A percentile compares a stretch with the other conserved stretches of the same genome.
These are phyloP conservation scores for Cladochytrium replicatum DNA, from an alignment of 192 early-diverging fungal species.

Conservation along the genomic window DNA sequence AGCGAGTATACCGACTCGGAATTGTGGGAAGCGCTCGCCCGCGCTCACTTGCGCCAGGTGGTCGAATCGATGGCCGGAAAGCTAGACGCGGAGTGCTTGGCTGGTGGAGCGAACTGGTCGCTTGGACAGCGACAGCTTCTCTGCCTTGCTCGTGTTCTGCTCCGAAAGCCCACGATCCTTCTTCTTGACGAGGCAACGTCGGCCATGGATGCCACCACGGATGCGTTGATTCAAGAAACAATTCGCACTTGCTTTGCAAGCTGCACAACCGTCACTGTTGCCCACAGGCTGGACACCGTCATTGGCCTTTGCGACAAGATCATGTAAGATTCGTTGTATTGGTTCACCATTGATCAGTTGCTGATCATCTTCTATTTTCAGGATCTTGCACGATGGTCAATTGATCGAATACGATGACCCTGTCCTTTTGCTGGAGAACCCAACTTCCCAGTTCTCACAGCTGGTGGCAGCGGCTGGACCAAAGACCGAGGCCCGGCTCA, in stretches of 20 bases:
- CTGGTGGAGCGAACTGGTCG: constrained; percentile 77
- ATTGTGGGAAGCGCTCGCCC: constrained; percentile 58
- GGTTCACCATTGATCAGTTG: too few relatives aligned
- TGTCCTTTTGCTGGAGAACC: too few relatives aligned
- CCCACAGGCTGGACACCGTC: too few relatives aligned
- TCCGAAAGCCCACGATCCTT: constrained; percentile 33
- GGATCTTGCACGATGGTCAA: too few relatives aligned
- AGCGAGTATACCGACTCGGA: constrained; percentile 48
- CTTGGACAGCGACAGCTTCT: constrained; percentile 60
- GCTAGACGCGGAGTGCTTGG: constrained; percentile 55
- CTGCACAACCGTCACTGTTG: constrained; percentile 58
- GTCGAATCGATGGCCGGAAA: constrained; percentile 36
- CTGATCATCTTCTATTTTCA: too few relatives aligned
- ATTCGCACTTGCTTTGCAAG: constrained; percentile 46
- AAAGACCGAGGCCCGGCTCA: too few relatives aligned
- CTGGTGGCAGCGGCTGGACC: too few relatives aligned
- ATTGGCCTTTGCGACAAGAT: too few relatives aligned
- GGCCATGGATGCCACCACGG: constrained; percentile 60
- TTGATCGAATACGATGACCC: too few relatives aligned
- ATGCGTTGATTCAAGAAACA: constrained; percentile 52
- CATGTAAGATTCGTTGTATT: too few relatives aligned
- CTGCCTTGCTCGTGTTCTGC: constrained; percentile 44
- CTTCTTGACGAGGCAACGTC: constrained; percentile 44
- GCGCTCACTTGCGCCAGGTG: constrained; percentile 55
- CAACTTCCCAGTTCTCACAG: too few relatives aligned